Percentiles rank a stretch among this genome's conserved stretches.
These are phyloP conservation scores for Panaeolus cyanescens DNA, from an alignment of 768 basidiomycete genomes.

Conservation along the genomic window DNA sequence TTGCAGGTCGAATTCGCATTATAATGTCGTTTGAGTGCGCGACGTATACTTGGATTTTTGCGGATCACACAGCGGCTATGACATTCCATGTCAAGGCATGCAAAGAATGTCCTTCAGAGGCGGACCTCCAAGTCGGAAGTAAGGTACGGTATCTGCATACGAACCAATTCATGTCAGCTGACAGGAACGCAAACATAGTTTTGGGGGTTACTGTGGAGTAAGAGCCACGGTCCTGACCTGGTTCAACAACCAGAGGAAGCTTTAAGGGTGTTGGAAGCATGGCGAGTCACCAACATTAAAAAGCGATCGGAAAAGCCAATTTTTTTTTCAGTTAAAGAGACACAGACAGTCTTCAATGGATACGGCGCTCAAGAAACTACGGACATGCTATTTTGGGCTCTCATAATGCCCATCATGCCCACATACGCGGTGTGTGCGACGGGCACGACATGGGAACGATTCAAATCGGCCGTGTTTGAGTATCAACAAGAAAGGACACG, in stretches of 20 bases:
- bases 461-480: background rate
- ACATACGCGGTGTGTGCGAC: conserved; percentile 4
- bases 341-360: conserved; percentile 20
- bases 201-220: conserved; percentile 2
- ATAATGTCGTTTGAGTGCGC: conserved; percentile 3
- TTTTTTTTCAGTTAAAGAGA: conserved; percentile 9
- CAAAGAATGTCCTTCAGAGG: background rate
- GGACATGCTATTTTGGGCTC: conserved; percentile 17
- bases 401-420: conserved; percentile 17
- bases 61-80: conserved; percentile 13
- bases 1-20: background rate
- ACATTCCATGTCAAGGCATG: conserved; percentile 14
- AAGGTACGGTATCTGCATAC: too few relatives aligned
- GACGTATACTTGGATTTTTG: conserved; percentile 11
- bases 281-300: conserved; percentile 1
- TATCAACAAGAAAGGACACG: conserved; percentile 1
- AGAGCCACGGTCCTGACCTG: background rate
- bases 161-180: too few relatives aligned
- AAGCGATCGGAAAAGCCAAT: conserved; percentile 1
- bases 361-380: conserved; percentile 20
- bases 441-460: conserved; percentile 3
- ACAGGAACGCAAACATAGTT: background rate
- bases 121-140: background rate
- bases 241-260: background rate
- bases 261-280: background rate